phyloP scores from a whole-genome alignment of 306 rosid species.

The Vigna unguiculata region DNA sequence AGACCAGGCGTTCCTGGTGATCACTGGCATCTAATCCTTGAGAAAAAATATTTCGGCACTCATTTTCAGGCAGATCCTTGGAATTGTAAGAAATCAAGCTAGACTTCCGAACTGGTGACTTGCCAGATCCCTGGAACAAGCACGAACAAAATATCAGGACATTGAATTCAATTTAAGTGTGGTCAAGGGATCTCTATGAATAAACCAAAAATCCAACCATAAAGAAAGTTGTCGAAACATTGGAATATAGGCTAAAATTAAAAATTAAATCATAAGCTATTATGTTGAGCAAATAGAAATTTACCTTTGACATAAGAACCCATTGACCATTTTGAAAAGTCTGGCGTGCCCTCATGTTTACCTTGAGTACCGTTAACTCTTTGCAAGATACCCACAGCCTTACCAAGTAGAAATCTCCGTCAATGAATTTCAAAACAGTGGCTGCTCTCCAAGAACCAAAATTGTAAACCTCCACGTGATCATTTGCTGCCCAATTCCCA shows the following conservation, averaged over 20 bases:
- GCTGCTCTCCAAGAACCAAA: conserved; percentile 75
- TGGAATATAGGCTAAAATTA: conserved; percentile 2
- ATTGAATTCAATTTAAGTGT: conserved; percentile 16
- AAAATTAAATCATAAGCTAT: neutral
- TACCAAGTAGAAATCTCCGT: conserved; percentile 56
- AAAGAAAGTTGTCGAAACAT: conserved; percentile 6
- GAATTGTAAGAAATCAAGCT: conserved; percentile 41
- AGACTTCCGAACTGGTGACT: conserved; percentile 42
- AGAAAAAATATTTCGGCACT: conserved; percentile 43
- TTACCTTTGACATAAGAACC: conserved; percentile 66
- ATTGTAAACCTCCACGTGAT: conserved; percentile 72
- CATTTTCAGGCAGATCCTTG: conserved; percentile 44
- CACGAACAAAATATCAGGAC: conserved; percentile 37
- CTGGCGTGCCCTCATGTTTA: conserved; percentile 64
- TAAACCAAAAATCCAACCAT: neutral
- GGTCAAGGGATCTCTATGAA: neutral
- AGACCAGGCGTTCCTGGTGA: conserved; percentile 47
- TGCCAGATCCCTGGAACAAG: conserved; percentile 51
- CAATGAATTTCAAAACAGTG: conserved; percentile 48
- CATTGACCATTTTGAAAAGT: conserved; percentile 71
- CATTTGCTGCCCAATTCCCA: conserved; percentile 60
- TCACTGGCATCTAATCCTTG: conserved; percentile 47
- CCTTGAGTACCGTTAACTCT: conserved; percentile 55
- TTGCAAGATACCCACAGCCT: conserved; percentile 63
- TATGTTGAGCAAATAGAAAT: neutral